phyloP scores from a whole-genome alignment of 2,329 filamentous ascomycete species.

The Colletotrichum salicis region DNA sequence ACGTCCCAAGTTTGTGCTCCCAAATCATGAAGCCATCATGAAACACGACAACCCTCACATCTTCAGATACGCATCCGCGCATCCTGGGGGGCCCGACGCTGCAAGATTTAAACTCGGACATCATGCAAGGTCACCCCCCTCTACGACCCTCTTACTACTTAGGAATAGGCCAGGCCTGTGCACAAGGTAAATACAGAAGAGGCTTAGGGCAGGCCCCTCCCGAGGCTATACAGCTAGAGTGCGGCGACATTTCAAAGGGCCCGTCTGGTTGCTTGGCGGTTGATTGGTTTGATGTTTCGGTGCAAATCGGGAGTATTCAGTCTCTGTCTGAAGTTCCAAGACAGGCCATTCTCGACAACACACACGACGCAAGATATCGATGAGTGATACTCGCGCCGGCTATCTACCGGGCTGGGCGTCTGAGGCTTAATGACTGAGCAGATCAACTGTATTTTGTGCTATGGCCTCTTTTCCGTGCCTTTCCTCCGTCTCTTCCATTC shows the following conservation, averaged over 20 bases:
- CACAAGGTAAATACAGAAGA: background rate
- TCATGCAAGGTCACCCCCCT: slow-evolving; percentile 13
- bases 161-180: slow-evolving; percentile 14
- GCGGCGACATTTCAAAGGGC: background rate
- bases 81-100: slow-evolving; percentile 26
- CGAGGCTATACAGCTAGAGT: background rate
- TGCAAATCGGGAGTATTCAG: background rate
- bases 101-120: slow-evolving; percentile 25
- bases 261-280: background rate
- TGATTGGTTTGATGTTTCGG: slow-evolving; percentile 31
- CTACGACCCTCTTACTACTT: background rate
- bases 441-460: background rate
- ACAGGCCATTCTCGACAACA: background rate
- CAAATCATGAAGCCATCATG: slow-evolving; percentile 37
- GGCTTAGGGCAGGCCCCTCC: background rate
- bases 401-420: slow-evolving; percentile 2
- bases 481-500: background rate
- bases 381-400: slow-evolving; percentile 11
- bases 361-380: background rate
- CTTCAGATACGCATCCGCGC: slow-evolving; percentile 31
- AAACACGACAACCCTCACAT: slow-evolving; percentile 35
- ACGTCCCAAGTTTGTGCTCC: slow-evolving; percentile 14
- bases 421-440: background rate
- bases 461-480: background rate
- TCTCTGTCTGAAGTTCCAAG: slow-evolving; percentile 5